phyloP scores from a whole-genome alignment of 148 eudicot species.

The Nyssa sinensis region DNA sequence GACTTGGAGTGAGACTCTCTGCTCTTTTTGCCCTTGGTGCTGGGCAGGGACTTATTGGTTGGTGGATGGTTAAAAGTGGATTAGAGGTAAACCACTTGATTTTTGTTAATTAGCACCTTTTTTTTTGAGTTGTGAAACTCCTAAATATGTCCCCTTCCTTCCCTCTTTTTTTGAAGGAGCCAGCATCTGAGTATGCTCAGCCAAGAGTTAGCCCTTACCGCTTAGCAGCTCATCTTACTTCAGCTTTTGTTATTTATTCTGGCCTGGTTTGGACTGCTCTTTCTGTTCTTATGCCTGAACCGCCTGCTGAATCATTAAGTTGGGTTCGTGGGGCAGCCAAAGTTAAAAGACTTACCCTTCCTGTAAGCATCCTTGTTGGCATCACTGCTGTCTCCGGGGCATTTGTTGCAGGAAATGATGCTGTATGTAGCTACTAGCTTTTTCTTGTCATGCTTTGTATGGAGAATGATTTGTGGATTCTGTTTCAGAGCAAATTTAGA shows the following conservation, averaged over 20 bases:
- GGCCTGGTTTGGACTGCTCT: slow-evolving; percentile 97
- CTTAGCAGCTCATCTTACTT: slow-evolving; percentile 94
- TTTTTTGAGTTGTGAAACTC: not conserved
- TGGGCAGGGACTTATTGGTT: slow-evolving; percentile 94
- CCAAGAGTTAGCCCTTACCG: slow-evolving; percentile 98
- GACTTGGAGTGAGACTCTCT: slow-evolving; percentile 76
- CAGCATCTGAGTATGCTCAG: slow-evolving; percentile 69
- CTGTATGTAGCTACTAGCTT: slow-evolving; percentile 47
- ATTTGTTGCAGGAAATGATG: slow-evolving; percentile 99
- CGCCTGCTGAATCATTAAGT: slow-evolving; percentile 86
- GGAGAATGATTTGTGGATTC: not conserved
- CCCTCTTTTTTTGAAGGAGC: slow-evolving; percentile 53
- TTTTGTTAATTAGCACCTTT: not conserved
- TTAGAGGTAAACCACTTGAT: slow-evolving; percentile 56
- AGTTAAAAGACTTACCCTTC: slow-evolving; percentile 81
- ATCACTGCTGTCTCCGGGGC: slow-evolving; percentile 93
- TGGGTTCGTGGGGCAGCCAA: slow-evolving; percentile 95
- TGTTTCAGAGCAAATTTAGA: not conserved
- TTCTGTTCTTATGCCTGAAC: slow-evolving; percentile 98
- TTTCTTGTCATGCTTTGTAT: not conserved
- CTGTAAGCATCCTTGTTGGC: slow-evolving; percentile 85
- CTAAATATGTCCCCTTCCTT: not conserved
- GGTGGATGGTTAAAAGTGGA: slow-evolving; percentile 99
- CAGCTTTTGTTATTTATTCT: slow-evolving; percentile 82
- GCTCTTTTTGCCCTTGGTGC: slow-evolving; percentile 91